Conservation (phyloP, 2,329 filamentous ascomycete species). For the Ophiostoma montium region DNA sequence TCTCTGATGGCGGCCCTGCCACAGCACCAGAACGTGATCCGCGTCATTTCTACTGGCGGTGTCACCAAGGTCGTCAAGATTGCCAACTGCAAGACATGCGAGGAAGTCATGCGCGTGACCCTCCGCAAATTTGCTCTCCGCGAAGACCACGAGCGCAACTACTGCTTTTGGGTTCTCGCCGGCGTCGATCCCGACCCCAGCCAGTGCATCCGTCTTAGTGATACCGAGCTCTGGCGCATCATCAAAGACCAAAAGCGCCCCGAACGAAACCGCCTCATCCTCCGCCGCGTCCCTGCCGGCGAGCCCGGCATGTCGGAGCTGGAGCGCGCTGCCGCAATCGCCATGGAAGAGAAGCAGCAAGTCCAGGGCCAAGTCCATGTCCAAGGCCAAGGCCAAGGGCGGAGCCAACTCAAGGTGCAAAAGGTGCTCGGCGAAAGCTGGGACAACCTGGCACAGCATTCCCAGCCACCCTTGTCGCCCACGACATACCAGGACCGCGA, state of each 20-base stretch:
- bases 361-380: background rate
- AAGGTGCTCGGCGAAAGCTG: constrained; percentile 80
- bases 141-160: constrained; percentile 84
- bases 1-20: constrained; percentile 77
- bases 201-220: constrained; percentile 68
- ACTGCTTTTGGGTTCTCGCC: constrained; percentile 89
- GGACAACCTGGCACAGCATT: constrained; percentile 53
- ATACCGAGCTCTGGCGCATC: constrained; percentile 79
- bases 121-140: constrained; percentile 76
- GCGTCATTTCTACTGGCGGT: constrained; percentile 84
- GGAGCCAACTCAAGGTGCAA: constrained; percentile 76
- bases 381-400: constrained; percentile 46
- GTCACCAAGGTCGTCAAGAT: constrained; percentile 91
- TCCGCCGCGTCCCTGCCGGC: constrained; percentile 82
- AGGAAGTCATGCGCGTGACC: constrained; percentile 84
- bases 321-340: constrained; percentile 75
- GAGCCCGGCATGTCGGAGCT: constrained; percentile 81
- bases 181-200: constrained; percentile 71
- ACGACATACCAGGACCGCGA: constrained; percentile 58
- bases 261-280: constrained; percentile 79
- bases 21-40: constrained; percentile 74
- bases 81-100: constrained; percentile 76
- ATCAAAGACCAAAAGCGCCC: constrained; percentile 75
- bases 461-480: constrained; percentile 64
- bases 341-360: constrained; percentile 66